phyloP scores from a whole-genome alignment of 805 yeast species.

The Metschnikowia lunata region DNA sequence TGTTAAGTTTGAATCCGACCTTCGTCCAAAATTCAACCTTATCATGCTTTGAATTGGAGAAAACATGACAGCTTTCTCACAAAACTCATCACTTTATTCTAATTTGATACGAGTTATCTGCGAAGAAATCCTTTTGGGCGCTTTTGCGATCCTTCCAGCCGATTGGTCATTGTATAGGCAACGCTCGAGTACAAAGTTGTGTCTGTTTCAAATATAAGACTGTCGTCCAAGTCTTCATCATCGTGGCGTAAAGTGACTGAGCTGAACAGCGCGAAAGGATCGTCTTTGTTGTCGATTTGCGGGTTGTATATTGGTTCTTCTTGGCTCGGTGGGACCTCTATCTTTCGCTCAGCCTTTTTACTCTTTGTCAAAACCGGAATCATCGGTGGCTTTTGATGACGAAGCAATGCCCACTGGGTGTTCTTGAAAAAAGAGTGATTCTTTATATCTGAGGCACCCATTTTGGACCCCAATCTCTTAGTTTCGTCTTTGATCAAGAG shows the following conservation, averaged over 20 bases:
- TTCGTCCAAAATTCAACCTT: too few species aligned
- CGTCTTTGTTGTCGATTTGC: slow-evolving; percentile 35
- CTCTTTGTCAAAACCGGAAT: slow-evolving; percentile 66
- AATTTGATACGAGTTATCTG: slow-evolving; percentile 11
- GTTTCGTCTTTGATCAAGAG: slow-evolving; percentile 83
- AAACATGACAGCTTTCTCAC: not conserved
- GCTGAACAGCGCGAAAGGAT: slow-evolving; percentile 81
- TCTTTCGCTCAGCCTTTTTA: slow-evolving; percentile 15
- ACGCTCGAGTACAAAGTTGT: slow-evolving; percentile 46
- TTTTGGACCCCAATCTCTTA: slow-evolving; percentile 82
- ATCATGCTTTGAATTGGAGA: too few species aligned
- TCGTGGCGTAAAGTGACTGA: slow-evolving; percentile 83
- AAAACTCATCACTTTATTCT: not conserved
- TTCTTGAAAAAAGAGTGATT: slow-evolving; percentile 86
- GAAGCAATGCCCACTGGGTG: slow-evolving; percentile 90
- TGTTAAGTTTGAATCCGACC: too few species aligned
- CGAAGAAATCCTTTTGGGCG: slow-evolving; percentile 31
- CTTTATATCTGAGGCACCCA: slow-evolving; percentile 94
- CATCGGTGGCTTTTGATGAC: slow-evolving; percentile 94
- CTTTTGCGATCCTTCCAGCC: slow-evolving; percentile 15
- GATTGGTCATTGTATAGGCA: slow-evolving; percentile 48
- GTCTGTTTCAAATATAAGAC: slow-evolving; percentile 44
- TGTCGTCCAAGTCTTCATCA: slow-evolving; percentile 41
- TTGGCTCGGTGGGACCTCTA: slow-evolving; percentile 32
- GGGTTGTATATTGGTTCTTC: slow-evolving; percentile 9